Conservation (phyloP, 805 yeast species). For the Allodekkera sacchari region DNA sequence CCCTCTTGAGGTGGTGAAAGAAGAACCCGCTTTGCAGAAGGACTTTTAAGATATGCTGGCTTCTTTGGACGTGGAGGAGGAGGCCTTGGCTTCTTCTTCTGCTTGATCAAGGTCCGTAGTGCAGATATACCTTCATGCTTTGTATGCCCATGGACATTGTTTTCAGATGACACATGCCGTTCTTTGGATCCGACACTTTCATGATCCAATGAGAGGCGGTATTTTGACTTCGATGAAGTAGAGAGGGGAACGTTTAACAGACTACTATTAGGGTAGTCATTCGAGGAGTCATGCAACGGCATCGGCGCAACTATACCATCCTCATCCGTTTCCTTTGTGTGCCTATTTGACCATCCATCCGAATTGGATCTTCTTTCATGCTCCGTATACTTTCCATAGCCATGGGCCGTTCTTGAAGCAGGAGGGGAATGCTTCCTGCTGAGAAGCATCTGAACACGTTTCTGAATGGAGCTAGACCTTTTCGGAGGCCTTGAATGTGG, state of each 20-base stretch:
- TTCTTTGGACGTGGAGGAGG: slow-evolving; percentile 57
- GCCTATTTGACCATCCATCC: too few species aligned
- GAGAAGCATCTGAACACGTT: slow-evolving; percentile 44
- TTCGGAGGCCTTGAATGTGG: slow-evolving; percentile 21
- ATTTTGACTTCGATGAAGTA: slow-evolving; percentile 8
- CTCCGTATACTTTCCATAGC: slow-evolving; percentile 76
- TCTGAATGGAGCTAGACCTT: slow-evolving; percentile 37
- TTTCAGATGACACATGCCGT: too few species aligned
- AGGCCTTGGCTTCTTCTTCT: slow-evolving; percentile 10
- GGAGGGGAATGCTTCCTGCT: slow-evolving; percentile 36
- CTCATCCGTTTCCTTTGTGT: too few species aligned
- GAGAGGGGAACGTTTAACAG: not conserved
- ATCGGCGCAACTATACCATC: too few species aligned
- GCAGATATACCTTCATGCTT: not conserved
- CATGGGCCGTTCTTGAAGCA: slow-evolving; percentile 57
- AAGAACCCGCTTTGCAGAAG: not conserved
- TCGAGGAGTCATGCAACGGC: too few species aligned
- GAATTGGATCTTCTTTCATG: too few species aligned
- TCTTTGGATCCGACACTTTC: too few species aligned
- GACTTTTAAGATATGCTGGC: slow-evolving; percentile 37
- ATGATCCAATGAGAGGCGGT: slow-evolving; percentile 16
- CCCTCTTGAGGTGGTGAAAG: slow-evolving; percentile 2
- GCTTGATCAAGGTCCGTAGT: not conserved
- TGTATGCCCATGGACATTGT: too few species aligned
- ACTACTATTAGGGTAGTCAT: too few species aligned